Base-by-base conservation (phyloP, 768 basidiomycete genomes). In the Hygrocybe coccinea region DNA sequence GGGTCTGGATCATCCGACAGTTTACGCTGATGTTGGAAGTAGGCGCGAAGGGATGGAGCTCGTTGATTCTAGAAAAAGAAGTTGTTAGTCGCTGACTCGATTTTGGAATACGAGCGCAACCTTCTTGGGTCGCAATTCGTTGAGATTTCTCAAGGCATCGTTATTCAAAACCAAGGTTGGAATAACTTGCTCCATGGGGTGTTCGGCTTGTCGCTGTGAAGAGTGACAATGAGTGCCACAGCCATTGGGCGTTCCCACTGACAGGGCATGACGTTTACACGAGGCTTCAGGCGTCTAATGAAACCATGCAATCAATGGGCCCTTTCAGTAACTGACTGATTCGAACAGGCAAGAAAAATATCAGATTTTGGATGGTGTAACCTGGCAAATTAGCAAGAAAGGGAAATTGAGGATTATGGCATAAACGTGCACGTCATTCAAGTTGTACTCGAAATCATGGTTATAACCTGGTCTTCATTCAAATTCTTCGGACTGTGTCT, bases 21-120 rank as follows among this genome's bases (percentile, higher is more conserved):
- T 25, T 39, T 52, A 9, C 36, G 35, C 15, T 52, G 50, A 21
- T 52, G 34, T 24, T 39, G 50, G 36, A 52, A 52, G 17, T 52
- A 36, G 19, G 50, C 50, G 22, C 38, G 38, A 14, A 52, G 19
- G n/a, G 50, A 52, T 15, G 36, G 38, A 37, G 14, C 36, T 10
- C 21, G 34, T 17, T 37, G 19, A 12, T 8, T 7, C 12, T 36
- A 35, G 12, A 17, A 4, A 37, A 17, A 9, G 10, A 21, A 11
- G 22, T 14, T 24, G 34, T 39, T 35, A 37, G 34, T 11, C 15
- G 35, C 35, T 29, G 4, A 29, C 29, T 29, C 29, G 29, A 14
- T 29, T 2, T 29, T 47, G 3, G 46, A 37, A 22, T 39, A n/a
- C 22, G 22, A 34, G n/a, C 15, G 10, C 2, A 52, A 33, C 34